Conservation (phyloP, 2,329 filamentous ascomycete genomes). For the Huntiella savannae region DNA sequence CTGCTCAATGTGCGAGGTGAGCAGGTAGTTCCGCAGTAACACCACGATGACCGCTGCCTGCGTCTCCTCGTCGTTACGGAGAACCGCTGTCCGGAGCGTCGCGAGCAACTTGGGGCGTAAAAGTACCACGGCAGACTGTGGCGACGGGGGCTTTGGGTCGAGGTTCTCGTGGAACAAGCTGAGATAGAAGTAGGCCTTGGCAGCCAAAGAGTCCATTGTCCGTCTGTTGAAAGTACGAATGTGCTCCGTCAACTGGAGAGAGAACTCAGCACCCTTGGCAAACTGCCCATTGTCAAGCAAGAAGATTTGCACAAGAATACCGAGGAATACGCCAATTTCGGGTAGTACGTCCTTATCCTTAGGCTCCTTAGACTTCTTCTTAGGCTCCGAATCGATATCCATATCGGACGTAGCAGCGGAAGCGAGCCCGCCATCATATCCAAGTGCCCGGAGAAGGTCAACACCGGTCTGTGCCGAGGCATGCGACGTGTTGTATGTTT, state of each 20-base stretch:
- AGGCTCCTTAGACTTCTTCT: slow-evolving; percentile 32
- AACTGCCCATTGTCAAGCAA: slow-evolving; percentile 72
- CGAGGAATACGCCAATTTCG: slow-evolving; percentile 76
- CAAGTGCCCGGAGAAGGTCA: slow-evolving; percentile 50
- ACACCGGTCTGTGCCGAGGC: slow-evolving; percentile 47
- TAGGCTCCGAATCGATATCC: slow-evolving; percentile 46
- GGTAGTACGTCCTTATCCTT: slow-evolving; percentile 56
- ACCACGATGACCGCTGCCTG: slow-evolving; percentile 91
- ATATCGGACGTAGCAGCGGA: slow-evolving; percentile 35
- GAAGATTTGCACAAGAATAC: slow-evolving; percentile 70
- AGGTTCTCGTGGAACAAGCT: slow-evolving; percentile 88
- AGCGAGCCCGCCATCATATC: slow-evolving; percentile 39
- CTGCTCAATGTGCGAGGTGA: slow-evolving; percentile 90
- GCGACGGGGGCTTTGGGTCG: slow-evolving; percentile 69
- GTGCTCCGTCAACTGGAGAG: slow-evolving; percentile 60
- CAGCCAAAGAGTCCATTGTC: slow-evolving; percentile 80
- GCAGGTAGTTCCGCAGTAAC: slow-evolving; percentile 85
- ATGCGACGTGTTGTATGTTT: slow-evolving; percentile 49
- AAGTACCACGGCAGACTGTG: slow-evolving; percentile 67
- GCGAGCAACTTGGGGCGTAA: slow-evolving; percentile 74
- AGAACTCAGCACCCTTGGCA: slow-evolving; percentile 68
- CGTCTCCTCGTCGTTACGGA: slow-evolving; percentile 93
- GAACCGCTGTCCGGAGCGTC: slow-evolving; percentile 80
- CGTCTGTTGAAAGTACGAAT: slow-evolving; percentile 81
- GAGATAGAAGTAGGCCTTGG: slow-evolving; percentile 97